phyloP scores from a whole-genome alignment of 2,329 filamentous ascomycete genomes.

The Rutstroemia sp. region DNA sequence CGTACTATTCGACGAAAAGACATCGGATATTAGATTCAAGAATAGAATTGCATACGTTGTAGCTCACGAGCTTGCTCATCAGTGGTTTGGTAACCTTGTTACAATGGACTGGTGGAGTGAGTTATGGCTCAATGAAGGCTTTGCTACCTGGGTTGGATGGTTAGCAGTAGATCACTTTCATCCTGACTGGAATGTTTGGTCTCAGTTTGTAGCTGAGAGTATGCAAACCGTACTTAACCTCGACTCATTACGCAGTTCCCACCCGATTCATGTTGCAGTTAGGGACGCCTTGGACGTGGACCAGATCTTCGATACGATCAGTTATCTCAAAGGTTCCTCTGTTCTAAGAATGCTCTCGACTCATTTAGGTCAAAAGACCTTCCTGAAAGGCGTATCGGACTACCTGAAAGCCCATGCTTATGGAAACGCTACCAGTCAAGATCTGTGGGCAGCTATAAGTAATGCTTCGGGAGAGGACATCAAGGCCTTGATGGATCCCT shows the following conservation, averaged over 20 bases:
- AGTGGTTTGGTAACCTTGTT: constrained; percentile 93
- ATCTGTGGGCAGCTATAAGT: constrained; percentile 82
- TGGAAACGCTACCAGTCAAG: constrained; percentile 82
- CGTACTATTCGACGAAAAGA: constrained; percentile 90
- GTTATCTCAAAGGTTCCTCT: constrained; percentile 92
- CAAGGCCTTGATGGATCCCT: constrained; percentile 79
- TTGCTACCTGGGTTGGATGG: constrained; percentile 98
- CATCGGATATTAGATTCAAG: constrained; percentile 82
- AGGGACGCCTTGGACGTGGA: constrained; percentile 91
- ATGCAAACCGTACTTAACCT: constrained; percentile 88
- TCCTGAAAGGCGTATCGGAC: constrained; percentile 80
- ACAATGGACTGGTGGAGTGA: constrained; percentile 98
- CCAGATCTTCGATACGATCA: constrained; percentile 96
- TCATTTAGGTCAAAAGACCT: constrained; percentile 79
- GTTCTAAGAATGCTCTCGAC: constrained; percentile 93
- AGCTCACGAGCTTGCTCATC: constrained; percentile 93
- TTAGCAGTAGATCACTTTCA: constrained; percentile 68
- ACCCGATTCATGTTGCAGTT: constrained; percentile 94
- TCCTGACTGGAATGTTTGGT: constrained; percentile 97
- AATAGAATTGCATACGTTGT: constrained; percentile 95
- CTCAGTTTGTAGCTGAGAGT: constrained; percentile 91
- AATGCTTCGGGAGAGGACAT: constrained; percentile 85
- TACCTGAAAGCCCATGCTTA: constrained; percentile 88
- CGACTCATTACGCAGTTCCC: constrained; percentile 83
- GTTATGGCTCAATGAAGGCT: constrained; percentile 91